Evolutionary conservation across 78 protist genomes (phyloP), one percentile per base, ranked within the genome.

Genomic region (Dictyostelium discoideum): DNA sequence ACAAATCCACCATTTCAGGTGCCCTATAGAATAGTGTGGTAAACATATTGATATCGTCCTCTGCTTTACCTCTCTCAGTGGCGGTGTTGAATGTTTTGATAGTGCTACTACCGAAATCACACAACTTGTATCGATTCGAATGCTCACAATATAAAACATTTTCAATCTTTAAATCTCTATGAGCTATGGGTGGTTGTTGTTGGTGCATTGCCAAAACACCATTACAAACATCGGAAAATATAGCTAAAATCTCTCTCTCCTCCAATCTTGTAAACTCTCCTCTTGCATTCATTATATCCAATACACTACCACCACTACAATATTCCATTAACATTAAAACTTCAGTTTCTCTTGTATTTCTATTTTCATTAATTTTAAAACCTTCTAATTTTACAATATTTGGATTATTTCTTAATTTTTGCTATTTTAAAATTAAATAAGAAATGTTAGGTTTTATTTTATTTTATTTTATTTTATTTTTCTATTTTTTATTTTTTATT

Each of bases 1-100:
- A 97, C 79, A 97, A 93, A 83, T 97, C 98, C n/a, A 96, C 92
- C 98, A 96, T 96, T 85, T 97, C 98, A 5, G 98, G 98, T 39
- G 98, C 92, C 11, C 98, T 76, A 79, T 96, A 97, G 39, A 86
- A 69, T 67, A 86, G 54, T 8, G 98, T 97, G 13, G 98, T 97
- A 11, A 79, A 89, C 48, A 78, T 57, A 50, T 73, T 63, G 76
- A 97, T 86, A 26, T 93, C 96, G 29, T 86, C 97, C 65, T 97
- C 97, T 0, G 92, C 97, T 11, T 22, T 9, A 29, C 29, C 24
- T 11, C 95, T n/a, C 8, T 96, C 96, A 2, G 42, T 3, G 1
- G n/a, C 14, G 8, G 96, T 82, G 69, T 84, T 78, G 65, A 76
- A 84, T 10, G 86, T 73, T 29, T 69, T 85, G 0, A 77, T 85